phyloP scores from a whole-genome alignment of 805 yeast species.

The Nakazawaea ishiwadae region DNA sequence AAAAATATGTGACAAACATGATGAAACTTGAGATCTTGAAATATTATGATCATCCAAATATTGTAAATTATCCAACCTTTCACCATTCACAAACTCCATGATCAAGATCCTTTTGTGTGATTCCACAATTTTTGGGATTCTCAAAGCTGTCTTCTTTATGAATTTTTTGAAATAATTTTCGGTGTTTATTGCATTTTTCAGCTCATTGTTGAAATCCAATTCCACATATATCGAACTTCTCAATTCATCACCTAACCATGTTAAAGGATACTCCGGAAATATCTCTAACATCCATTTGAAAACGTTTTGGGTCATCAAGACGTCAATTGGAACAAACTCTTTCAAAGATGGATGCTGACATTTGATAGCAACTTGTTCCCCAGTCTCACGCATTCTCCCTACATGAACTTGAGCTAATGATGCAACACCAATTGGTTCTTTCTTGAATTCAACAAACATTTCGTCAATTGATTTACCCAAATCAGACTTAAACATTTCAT shows the following conservation, averaged over 20 bases:
- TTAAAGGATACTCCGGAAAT: slow-evolving; percentile 90
- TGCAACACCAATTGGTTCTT: slow-evolving; percentile 87
- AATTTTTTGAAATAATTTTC: slow-evolving; percentile 56
- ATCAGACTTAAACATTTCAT: slow-evolving; percentile 63
- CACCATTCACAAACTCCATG: slow-evolving; percentile 85
- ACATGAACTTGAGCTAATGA: slow-evolving; percentile 93
- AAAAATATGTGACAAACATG: slow-evolving; percentile 85
- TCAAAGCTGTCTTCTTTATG: slow-evolving; percentile 62
- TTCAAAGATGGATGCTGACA: slow-evolving; percentile 87
- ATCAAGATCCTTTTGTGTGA: slow-evolving; percentile 70
- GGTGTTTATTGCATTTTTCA: slow-evolving; percentile 72
- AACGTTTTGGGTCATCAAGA: slow-evolving; percentile 69
- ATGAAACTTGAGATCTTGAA: slow-evolving; percentile 71
- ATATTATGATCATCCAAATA: slow-evolving; percentile 62
- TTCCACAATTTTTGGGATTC: slow-evolving; percentile 68
- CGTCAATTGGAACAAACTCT: slow-evolving; percentile 88
- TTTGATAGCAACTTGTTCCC: slow-evolving; percentile 85
- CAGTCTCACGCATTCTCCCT: slow-evolving; percentile 55
- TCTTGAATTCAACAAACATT: slow-evolving; percentile 60
- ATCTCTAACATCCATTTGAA: slow-evolving; percentile 68
- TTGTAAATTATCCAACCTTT: slow-evolving; percentile 71
- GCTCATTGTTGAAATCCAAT: slow-evolving; percentile 83
- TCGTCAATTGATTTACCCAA: slow-evolving; percentile 58
- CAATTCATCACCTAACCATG: slow-evolving; percentile 95
- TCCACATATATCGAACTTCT: slow-evolving; percentile 86